Percentiles rank a stretch among this genome's conserved stretches.
Evolutionary conservation across 208 protist species (phyloP).

Genomic region (Leishmania turanica): DNA sequence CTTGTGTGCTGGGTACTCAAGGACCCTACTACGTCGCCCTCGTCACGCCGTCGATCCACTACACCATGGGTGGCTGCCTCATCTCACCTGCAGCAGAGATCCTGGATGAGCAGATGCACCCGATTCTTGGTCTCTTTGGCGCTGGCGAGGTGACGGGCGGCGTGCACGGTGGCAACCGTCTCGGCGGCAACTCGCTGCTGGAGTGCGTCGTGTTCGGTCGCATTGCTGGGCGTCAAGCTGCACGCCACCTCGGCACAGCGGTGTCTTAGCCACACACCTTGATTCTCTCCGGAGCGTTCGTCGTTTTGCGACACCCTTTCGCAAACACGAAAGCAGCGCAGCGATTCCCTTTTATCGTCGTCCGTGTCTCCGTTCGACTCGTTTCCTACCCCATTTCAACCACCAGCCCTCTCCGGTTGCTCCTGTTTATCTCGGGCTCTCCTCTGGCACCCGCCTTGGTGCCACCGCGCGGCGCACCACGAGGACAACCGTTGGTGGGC

Average conservation of each 20-base stretch:
- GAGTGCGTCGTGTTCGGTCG: slow-evolving; percentile 75
- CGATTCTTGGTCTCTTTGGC: slow-evolving; percentile 92
- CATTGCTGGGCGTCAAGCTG: slow-evolving; percentile 74
- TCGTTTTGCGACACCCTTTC: not conserved
- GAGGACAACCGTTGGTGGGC: too few species aligned
- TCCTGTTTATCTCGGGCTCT: not conserved
- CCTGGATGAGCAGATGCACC: slow-evolving; percentile 53
- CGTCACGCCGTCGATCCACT: slow-evolving; percentile 96
- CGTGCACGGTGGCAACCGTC: slow-evolving; percentile 96
- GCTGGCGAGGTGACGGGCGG: slow-evolving; percentile 97
- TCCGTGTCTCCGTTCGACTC: not conserved
- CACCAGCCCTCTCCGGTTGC: not conserved
- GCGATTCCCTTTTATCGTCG: not conserved
- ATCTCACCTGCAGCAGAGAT: slow-evolving; percentile 89
- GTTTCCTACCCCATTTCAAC: not conserved
- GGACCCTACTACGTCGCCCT: slow-evolving; percentile 82
- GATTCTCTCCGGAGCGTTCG: not conserved
- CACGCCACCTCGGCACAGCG: slow-evolving; percentile 15
- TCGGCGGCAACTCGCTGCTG: slow-evolving; percentile 97
- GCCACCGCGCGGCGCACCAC: too few species aligned
- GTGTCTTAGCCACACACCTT: not conserved
- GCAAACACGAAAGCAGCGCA: not conserved
- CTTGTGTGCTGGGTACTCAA: slow-evolving; percentile 51
- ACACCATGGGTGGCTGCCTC: slow-evolving; percentile 96
- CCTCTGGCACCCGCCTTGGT: too few species aligned